Conservation (phyloP, 805 yeast genomes). For the Saccharomycopsis oosterbeekiorum region DNA sequence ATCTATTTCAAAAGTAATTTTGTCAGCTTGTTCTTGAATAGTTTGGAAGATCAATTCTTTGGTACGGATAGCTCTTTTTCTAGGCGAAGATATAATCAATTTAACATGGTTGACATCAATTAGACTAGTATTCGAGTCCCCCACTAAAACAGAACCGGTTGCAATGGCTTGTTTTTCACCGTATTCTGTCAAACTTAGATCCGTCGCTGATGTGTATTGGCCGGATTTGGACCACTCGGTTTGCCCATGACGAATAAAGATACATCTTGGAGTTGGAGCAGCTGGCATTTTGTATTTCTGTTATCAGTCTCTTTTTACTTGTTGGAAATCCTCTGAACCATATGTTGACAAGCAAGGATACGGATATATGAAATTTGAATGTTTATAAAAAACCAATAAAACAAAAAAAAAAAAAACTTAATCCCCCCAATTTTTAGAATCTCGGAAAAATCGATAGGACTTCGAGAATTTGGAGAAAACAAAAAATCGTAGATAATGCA, state of each 20-base stretch:
- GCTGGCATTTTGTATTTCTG: conserved; percentile 19
- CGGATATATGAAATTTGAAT: too few species aligned
- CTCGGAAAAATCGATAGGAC: not conserved
- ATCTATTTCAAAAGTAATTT: conserved; percentile 39
- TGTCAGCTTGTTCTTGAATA: conserved; percentile 32
- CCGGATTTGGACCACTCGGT: conserved; percentile 94
- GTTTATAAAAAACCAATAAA: too few species aligned
- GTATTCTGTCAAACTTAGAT: conserved; percentile 62
- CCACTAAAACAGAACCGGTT: conserved; percentile 65
- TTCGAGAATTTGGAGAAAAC: not conserved
- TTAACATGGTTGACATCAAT: conserved; percentile 56
- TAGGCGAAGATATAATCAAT: conserved; percentile 68
- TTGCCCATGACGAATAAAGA: conserved; percentile 77
- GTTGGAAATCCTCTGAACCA: too few species aligned
- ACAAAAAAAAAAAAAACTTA: too few species aligned
- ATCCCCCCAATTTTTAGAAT: not conserved
- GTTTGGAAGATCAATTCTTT: conserved; percentile 49
- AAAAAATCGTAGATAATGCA: not conserved
- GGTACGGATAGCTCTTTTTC: conserved; percentile 71
- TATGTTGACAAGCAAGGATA: too few species aligned
- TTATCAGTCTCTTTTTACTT: too few species aligned
- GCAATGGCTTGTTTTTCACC: conserved; percentile 70
- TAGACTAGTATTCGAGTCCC: conserved; percentile 38
- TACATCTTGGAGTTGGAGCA: conserved; percentile 51
- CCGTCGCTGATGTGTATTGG: conserved; percentile 83